Conservation (phyloP, 2,329 filamentous ascomycete species). For the Exophiala viscosa region DNA sequence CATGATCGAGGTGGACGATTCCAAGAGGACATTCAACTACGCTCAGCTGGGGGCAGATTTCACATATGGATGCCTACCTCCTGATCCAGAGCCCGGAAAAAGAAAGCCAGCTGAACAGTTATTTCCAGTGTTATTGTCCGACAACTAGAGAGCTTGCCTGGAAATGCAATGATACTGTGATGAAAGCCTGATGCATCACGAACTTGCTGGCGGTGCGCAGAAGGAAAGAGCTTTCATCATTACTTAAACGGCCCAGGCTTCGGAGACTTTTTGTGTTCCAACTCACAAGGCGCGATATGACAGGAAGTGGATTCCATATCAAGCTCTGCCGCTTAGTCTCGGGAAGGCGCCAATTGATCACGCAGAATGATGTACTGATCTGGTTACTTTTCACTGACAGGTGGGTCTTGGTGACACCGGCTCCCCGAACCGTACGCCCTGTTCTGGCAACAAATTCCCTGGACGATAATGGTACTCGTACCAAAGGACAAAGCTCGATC, state of each 20-base stretch:
- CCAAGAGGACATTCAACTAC: constrained; percentile 60
- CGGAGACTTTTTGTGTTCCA: neutral
- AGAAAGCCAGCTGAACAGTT: constrained; percentile 7
- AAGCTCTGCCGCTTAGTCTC: neutral
- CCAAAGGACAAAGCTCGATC: too few species aligned
- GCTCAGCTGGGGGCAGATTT: constrained; percentile 63
- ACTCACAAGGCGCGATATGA: neutral
- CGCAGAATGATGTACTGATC: constrained; percentile 39
- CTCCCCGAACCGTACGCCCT: too few species aligned
- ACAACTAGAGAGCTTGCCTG: constrained; percentile 5
- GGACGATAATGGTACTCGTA: too few species aligned
- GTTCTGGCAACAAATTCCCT: too few species aligned
- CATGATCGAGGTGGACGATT: constrained; percentile 65
- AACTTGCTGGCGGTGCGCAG: neutral
- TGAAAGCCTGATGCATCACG: neutral
- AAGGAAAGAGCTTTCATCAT: too few species aligned
- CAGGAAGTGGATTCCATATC: too few species aligned
- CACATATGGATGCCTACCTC: constrained; percentile 59
- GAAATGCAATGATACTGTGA: neutral
- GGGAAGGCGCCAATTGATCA: neutral
- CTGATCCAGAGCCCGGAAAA: constrained; percentile 39
- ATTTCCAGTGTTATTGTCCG: constrained; percentile 18
- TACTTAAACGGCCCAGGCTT: too few species aligned
- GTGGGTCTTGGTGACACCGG: too few species aligned
- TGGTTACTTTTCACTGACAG: too few species aligned